These are phyloP conservation scores for Boletellus emodensis DNA, from an alignment of 768 basidiomycete genomes.

Conservation along the genomic window DNA sequence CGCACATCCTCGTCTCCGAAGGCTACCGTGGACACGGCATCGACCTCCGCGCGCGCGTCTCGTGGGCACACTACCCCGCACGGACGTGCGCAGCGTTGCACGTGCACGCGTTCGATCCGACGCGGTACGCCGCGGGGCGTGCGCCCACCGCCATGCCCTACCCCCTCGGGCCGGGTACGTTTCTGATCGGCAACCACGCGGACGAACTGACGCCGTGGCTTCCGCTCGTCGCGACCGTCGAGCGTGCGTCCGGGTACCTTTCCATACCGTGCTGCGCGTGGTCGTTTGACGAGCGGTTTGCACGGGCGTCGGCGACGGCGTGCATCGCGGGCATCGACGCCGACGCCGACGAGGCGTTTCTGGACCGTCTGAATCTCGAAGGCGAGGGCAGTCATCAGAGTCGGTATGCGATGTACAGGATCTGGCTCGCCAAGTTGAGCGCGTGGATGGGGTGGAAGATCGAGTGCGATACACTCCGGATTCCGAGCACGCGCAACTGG, in stretches of 20 bases:
- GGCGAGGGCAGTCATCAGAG: constrained; percentile 57
- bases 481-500: constrained; percentile 94
- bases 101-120: constrained; percentile 70
- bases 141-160: constrained; percentile 16
- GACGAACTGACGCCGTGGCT: constrained; percentile 97
- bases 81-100: constrained; percentile 57
- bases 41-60: constrained; percentile 79
- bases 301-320: constrained; percentile 40
- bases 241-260: constrained; percentile 61
- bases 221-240: constrained; percentile 70
- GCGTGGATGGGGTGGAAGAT: constrained; percentile 79
- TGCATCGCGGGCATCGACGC: constrained; percentile 17
- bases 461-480: constrained; percentile 81
- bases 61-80: constrained; percentile 77
- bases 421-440: constrained; percentile 78
- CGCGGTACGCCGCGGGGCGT: neutral
- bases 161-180: constrained; percentile 45
- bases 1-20: constrained; percentile 79
- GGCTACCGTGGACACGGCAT: constrained; percentile 84
- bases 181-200: constrained; percentile 92
- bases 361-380: constrained; percentile 53
- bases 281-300: constrained; percentile 66
- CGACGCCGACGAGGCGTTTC: constrained; percentile 29
- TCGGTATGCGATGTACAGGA: constrained; percentile 78
- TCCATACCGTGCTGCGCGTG: constrained; percentile 92